These are phyloP conservation scores for Metroxylon sagu DNA, from an alignment of 176 grass and related monocot species.

Conservation along the genomic window DNA sequence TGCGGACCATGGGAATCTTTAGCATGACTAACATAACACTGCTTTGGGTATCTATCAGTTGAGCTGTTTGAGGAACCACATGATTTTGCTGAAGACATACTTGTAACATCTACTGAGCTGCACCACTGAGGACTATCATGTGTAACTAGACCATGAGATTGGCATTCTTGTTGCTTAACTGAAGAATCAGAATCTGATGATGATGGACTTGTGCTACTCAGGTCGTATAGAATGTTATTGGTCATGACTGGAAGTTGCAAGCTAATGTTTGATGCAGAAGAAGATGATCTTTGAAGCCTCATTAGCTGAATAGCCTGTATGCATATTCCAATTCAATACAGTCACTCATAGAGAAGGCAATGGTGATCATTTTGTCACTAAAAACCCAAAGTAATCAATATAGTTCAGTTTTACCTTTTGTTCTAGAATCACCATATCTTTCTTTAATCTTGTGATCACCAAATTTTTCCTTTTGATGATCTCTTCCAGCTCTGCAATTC, in stretches of 20 bases:
- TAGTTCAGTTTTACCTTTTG: conserved; percentile 38
- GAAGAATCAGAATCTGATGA: conserved; percentile 83
- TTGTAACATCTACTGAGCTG: background rate
- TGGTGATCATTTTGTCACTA: background rate
- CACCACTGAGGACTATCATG: conserved; percentile 1
- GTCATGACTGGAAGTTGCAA: conserved; percentile 52
- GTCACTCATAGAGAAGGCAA: no score
- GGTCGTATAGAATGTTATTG: conserved; percentile 77
- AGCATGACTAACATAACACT: conserved; percentile 9
- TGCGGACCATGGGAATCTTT: conserved; percentile 2
- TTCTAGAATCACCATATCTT: conserved; percentile 58
- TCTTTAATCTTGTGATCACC: conserved; percentile 78
- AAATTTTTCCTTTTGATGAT: conserved; percentile 65
- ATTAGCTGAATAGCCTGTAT: conserved; percentile 60
- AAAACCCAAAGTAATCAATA: background rate
- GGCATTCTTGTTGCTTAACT: conserved; percentile 21
- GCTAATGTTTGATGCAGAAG: conserved; percentile 17
- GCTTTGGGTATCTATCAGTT: background rate
- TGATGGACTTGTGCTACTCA: conserved; percentile 59
- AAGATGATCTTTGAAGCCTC: conserved; percentile 52
- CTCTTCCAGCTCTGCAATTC: conserved; percentile 71
- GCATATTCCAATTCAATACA: no score
- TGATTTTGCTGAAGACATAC: background rate
- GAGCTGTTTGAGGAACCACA: background rate
- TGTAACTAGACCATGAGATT: conserved; percentile 16